Evolutionary conservation across 2,329 filamentous ascomycete genomes (phyloP).

Genomic region (Aspergillus uvarum): DNA sequence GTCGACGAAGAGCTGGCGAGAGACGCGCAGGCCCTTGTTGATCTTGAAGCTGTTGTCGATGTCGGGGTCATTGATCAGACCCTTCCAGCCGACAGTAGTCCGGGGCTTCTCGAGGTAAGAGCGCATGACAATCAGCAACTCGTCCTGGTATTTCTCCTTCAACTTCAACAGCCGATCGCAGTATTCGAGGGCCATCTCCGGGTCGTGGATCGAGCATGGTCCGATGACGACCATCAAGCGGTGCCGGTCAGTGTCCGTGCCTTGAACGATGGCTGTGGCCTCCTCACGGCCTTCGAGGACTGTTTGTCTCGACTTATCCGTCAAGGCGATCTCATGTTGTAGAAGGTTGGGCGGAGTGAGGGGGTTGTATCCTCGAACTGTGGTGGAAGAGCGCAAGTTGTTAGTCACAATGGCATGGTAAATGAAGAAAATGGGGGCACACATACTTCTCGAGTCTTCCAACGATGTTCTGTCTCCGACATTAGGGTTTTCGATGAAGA

Average conservation of each 20-base stretch:
- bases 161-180: constrained; percentile 77
- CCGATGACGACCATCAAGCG: constrained; percentile 79
- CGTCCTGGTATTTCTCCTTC: constrained; percentile 83
- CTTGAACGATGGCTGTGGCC: constrained; percentile 61
- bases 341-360: constrained; percentile 91
- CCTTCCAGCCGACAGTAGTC: constrained; percentile 98
- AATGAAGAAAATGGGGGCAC: constrained; percentile 6
- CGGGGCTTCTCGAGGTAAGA: constrained; percentile 98
- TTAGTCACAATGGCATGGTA: constrained; percentile 4
- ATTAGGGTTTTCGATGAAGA: constrained; percentile 76
- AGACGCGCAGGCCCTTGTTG: constrained; percentile 89
- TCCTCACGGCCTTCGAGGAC: constrained; percentile 62
- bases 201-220: constrained; percentile 97
- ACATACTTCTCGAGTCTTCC: constrained; percentile 80
- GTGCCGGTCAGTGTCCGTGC: constrained; percentile 54
- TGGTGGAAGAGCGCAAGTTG: constrained; percentile 2
- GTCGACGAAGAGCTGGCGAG: constrained; percentile 89
- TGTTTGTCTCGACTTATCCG: constrained; percentile 47
- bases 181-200: constrained; percentile 85
- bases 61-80: constrained; percentile 96
- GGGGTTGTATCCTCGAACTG: constrained; percentile 87
- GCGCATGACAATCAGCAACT: constrained; percentile 94
- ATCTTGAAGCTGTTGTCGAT: constrained; percentile 99
- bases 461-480: constrained; percentile 71
- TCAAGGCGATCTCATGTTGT: constrained; percentile 77